Evolutionary conservation across 2,329 filamentous ascomycete species (phyloP), one percentile per base, ranked within the genome.

Genomic region (Pleomassaria siparia): DNA sequence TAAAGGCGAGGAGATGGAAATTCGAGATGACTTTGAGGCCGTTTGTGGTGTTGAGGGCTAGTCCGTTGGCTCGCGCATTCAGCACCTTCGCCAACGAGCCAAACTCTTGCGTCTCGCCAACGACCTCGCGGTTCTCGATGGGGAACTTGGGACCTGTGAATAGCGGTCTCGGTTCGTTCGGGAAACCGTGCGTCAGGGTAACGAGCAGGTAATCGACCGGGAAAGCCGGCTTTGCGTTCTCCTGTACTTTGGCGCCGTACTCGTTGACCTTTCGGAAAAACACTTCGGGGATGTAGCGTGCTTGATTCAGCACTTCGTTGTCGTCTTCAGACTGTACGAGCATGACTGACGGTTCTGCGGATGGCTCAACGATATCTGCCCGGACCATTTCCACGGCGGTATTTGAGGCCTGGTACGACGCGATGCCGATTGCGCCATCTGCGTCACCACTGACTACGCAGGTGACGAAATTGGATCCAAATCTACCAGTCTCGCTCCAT

Each of bases 251-350:
- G 55, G 88, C 89, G 26, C 91, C 91, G 66, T 99, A 96, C 70
- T 99, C 92, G 71, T 99, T 99, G 72, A 96, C 90, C 59, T 84
- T 86, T 52, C 92, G 85, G 75, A 95, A 99, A 73, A 97, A 99
- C 4, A 99, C 92, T 64, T 99, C 94, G 1, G 94, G 94, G 18
- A 99, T 95, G 66, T 99, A 99, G 60, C 91, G 83, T 20, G 87
- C 85, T 46, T 84, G 84, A 73, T 77, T 46, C 76, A 83, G 58
- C 77, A 68, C 83, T 55, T 91, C 87, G 43, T 91, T 88, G 59
- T 96, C 91, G 49, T 92, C 88, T 66, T 97, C 92, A 20, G 88
- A 87, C 52, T 91, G 90, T 4, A 99, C 94, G 37, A 99, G 82
- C 92, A 99, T 96, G 43, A 92, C 86, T 6, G 83, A 85, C 2